Percentiles rank a stretch among this genome's conserved stretches.
These are phyloP conservation scores for Melanopsichium pennsylvanicum DNA, from an alignment of 1,284 basidiomycete species.

Conservation along the genomic window DNA sequence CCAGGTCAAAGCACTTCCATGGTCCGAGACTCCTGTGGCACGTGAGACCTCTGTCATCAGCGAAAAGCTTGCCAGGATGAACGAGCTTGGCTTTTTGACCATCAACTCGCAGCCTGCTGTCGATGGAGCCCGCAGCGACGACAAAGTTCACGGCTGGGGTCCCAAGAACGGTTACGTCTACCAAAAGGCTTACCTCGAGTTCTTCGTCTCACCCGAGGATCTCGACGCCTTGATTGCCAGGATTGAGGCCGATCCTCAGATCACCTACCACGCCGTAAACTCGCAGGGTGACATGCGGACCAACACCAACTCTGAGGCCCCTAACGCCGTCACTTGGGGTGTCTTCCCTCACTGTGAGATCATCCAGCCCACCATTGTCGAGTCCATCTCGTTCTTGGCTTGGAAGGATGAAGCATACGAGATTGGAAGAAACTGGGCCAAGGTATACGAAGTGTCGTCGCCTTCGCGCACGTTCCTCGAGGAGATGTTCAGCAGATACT, in stretches of 20 bases:
- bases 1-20: slow-evolving; percentile 77
- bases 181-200: slow-evolving; percentile 90
- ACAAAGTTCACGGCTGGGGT: slow-evolving; percentile 71
- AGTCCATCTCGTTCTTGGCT: slow-evolving; percentile 68
- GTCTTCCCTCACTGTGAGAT: slow-evolving; percentile 93
- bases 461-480: slow-evolving; percentile 52
- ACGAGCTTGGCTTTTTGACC: slow-evolving; percentile 85
- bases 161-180: slow-evolving; percentile 68
- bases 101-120: slow-evolving; percentile 98
- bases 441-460: slow-evolving; percentile 53
- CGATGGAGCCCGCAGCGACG: slow-evolving; percentile 78
- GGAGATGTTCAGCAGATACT: slow-evolving; percentile 57
- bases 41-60: slow-evolving; percentile 86
- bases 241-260: slow-evolving; percentile 85
- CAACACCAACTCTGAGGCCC: slow-evolving; percentile 88
- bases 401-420: slow-evolving; percentile 66
- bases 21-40: slow-evolving; percentile 90
- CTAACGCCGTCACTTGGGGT: slow-evolving; percentile 99
- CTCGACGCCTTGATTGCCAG: slow-evolving; percentile 79
- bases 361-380: slow-evolving; percentile 96
- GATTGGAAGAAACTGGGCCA: slow-evolving; percentile 64
- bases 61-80: slow-evolving; percentile 81
- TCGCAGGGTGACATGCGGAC: slow-evolving; percentile 82
- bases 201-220: slow-evolving; percentile 82
- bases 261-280: slow-evolving; percentile 97